Evolutionary conservation across 345 rosid species (phyloP), one percentile per base, ranked within the genome.

Genomic region (Boechera retrofracta): DNA sequence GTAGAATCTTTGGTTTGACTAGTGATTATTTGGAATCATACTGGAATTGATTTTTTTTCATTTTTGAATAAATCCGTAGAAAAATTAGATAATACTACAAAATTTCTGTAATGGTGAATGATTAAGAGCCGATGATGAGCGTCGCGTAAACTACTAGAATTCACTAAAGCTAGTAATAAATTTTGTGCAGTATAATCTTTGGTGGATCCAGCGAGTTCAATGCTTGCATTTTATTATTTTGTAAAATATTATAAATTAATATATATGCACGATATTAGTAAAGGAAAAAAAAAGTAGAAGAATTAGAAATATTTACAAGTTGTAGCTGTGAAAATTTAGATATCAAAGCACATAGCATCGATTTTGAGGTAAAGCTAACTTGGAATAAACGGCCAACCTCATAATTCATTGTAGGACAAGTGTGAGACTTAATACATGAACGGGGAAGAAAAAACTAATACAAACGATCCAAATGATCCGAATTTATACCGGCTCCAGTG

Each of bases 101-200:
- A 6, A 4, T 7, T 70, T 71, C 42, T 69, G 32, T 56, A 29
- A 15, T 56, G 64, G 44, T 70, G n/a, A 69, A 69, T 55, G 52
- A 36, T 10, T 11, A 48, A 48, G 68, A 21, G 24, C 52, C 36
- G 5, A 47, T 47, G 28, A 21, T 44, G 68, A 28, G 15, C 39
- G 28, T 29, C n/a, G 4, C 7, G 7, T 26, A 11, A 55, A 6
- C 42, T 48, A 66, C 16, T 55, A 21, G 11, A 45, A 9, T 48
- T 65, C 10, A 24, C 38, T 10, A 21, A 39, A 47, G 38, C 29
- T 32, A 44, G 15, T 45, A 21, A 9, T 29, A 21, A 47, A 9
- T 6, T 2, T 41, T 51, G 29, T 51, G 10, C 54, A 49, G 9
- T 47, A 10, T 39, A 39, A 24, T 61, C 11, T 15, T 42, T 64